A percentile compares a stretch with the other conserved stretches of the same genome.
Conservation (phyloP, 1,284 basidiomycete genomes). For the Cryptococcus sp. region DNA sequence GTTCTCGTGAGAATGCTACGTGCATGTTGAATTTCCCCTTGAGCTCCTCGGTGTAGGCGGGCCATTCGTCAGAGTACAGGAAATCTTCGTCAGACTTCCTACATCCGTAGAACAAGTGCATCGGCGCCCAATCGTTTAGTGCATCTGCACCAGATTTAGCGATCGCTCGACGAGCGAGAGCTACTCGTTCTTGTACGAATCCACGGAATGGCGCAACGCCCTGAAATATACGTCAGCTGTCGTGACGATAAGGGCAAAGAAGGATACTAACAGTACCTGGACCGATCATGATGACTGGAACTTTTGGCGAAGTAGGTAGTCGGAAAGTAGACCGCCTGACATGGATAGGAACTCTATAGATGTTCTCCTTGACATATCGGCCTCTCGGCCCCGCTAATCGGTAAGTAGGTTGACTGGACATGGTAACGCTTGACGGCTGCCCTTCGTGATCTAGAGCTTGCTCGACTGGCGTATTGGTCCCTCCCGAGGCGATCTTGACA, state of each 20-base stretch:
- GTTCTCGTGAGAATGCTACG: constrained; percentile 77
- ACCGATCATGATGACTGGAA: constrained; percentile 97
- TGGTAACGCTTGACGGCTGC: constrained; percentile 31
- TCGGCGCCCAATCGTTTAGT: constrained; percentile 88
- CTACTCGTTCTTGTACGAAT: constrained; percentile 95
- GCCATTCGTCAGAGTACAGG: constrained; percentile 93
- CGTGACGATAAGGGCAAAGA: neutral
- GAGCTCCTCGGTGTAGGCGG: constrained; percentile 76
- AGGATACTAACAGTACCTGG: constrained; percentile 7
- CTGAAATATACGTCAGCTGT: constrained; percentile 45
- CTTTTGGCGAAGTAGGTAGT: constrained; percentile 93
- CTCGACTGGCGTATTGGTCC: constrained; percentile 48
- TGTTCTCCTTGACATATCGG: constrained; percentile 60
- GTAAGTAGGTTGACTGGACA: constrained; percentile 61
- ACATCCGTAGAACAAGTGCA: constrained; percentile 95
- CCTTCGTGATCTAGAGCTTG: neutral
- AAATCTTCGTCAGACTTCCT: constrained; percentile 82
- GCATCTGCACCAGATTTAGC: constrained; percentile 88
- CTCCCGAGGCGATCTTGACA: constrained; percentile 71
- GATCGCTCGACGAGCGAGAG: constrained; percentile 83
- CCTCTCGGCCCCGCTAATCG: constrained; percentile 83
- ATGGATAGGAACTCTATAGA: constrained; percentile 86
- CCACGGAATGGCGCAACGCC: constrained; percentile 98
- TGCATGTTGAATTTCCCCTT: constrained; percentile 86
- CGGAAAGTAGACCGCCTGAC: constrained; percentile 94